Conservation (phyloP, 2,329 filamentous ascomycete species). For the Cercospora beticola region DNA sequence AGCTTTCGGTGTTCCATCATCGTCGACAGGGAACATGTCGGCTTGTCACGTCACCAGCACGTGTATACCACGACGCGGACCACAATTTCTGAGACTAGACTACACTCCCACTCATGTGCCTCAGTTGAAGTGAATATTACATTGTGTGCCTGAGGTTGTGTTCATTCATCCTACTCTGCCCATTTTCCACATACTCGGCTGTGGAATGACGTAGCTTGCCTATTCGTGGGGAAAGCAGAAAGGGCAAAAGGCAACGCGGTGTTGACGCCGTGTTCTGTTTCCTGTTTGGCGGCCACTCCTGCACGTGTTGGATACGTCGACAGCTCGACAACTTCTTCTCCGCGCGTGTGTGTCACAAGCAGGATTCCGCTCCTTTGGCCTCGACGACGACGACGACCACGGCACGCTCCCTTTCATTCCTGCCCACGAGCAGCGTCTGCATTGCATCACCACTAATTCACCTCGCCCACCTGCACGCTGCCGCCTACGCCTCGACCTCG, state of each 20-base stretch:
- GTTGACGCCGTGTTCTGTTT: background rate
- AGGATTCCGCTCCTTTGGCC: slow-evolving; percentile 8
- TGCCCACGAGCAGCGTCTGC: background rate
- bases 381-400: background rate
- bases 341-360: background rate
- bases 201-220: background rate
- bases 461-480: background rate
- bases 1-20: background rate
- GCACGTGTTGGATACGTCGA: background rate
- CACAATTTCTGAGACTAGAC: background rate
- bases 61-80: background rate
- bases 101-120: background rate
- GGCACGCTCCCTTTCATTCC: background rate
- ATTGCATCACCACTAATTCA: slow-evolving; percentile 2
- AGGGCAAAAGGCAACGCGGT: background rate
- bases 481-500: background rate
- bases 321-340: background rate
- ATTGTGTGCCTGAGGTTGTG: background rate
- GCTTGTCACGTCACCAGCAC: background rate
- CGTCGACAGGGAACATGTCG: background rate
- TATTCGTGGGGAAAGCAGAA: background rate
- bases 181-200: background rate
- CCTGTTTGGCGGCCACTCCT: background rate
- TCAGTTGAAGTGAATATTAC: background rate
- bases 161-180: background rate